These are phyloP conservation scores for Bifiguratus adelaidae DNA, from an alignment of 192 early-diverging fungal species.

Conservation along the genomic window DNA sequence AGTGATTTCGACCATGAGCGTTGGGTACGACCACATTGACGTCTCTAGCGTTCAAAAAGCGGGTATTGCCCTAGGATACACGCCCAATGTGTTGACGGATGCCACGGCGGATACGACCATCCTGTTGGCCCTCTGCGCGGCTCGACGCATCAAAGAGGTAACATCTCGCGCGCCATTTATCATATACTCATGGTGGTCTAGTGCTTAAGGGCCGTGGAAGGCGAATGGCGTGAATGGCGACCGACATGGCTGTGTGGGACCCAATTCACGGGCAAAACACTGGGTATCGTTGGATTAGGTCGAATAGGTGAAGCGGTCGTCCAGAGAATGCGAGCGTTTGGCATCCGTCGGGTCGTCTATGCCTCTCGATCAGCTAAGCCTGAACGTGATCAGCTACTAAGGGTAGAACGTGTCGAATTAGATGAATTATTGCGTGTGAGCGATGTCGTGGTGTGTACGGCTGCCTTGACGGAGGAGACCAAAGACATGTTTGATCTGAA, in stretches of 20 bases:
- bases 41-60: conserved; percentile 31
- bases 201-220: conserved; percentile 22
- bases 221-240: conserved; percentile 48
- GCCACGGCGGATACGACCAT: conserved; percentile 76
- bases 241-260: conserved; percentile 58
- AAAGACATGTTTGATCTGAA: conserved; percentile 53
- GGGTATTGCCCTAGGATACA: conserved; percentile 60
- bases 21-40: conserved; percentile 80
- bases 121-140: conserved; percentile 62
- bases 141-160: conserved; percentile 55
- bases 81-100: conserved; percentile 82
- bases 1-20: conserved; percentile 68
- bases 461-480: conserved; percentile 62
- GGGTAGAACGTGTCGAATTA: conserved; percentile 39
- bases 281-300: conserved; percentile 81
- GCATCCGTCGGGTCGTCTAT: conserved; percentile 53
- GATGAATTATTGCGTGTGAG: conserved; percentile 43
- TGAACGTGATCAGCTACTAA: conserved; percentile 25
- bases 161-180: not conserved
- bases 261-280: conserved; percentile 64
- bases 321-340: conserved; percentile 61
- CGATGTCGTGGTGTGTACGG: conserved; percentile 69
- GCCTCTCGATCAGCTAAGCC: conserved; percentile 37
- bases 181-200: not conserved
- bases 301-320: conserved; percentile 72